Evolutionary conservation across 768 basidiomycete genomes (phyloP), one percentile per base, ranked within the genome.

Genomic region (Phylloporus rhodoxanthus): DNA sequence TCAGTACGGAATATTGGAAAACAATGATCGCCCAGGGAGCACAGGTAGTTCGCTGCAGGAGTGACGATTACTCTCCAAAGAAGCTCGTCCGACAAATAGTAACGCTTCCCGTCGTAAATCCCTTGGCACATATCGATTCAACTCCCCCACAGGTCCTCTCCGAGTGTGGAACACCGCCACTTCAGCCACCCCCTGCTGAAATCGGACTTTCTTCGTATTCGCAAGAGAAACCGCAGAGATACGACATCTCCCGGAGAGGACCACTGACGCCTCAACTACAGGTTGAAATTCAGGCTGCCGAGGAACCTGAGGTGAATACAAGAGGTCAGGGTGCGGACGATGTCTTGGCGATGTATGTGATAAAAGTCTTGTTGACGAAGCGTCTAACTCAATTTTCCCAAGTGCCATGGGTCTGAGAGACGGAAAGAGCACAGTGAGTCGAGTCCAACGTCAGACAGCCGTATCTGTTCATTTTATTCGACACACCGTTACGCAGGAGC

Each of bases 1-100:
- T 57, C n/a, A 14, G 3, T n/a, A 8, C 3, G 17, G 36, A 51
- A 1, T 53, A 53, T 29, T 57, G 56, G 56, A 53, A 42, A 33
- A 8, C 14, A 2, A 50, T 57, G 51, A 36, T 55, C 6, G n/a
- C 34, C 6, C 34, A 19, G 8, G 34, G 34, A 8, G 34, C 17
- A 4, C 34, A 36, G 34, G 17, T 19, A 19, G 34, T 17, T 19
- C 34, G 34, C 17, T 36, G 34, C 17, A 19, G 34, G 17, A 17
- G n/a, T 6, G 34, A 17, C 15, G 34, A 36, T 19, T 8, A 36
- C 17, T 36, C 34, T 33, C 32, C 32, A 5, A 33, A 33, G 32
- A n/a, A 33, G 11, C 28, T 29, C 11, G 6, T 29, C 11, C 28
- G 11, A 29, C 28, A 11, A 29, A 29, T 29, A 29, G 28, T 29